Base-by-base conservation (phyloP, 192 early-diverging fungal genomes). In the Linnemannia exigua region DNA sequence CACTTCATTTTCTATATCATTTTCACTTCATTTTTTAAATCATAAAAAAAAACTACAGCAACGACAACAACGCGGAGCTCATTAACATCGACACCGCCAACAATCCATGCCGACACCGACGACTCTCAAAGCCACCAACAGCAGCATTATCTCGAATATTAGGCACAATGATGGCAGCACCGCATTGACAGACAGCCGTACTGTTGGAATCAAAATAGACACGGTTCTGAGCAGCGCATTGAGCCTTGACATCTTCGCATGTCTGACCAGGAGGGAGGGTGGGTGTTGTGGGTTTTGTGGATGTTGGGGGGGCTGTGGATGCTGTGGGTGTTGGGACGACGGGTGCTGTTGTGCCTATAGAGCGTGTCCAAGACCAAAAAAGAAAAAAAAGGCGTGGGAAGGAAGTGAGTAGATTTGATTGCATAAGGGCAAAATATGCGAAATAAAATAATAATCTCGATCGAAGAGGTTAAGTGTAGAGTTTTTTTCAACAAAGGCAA, bases 201-300 rank as follows among this genome's bases (percentile, higher is more conserved):
- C 58, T 63, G 28, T 63, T 31, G 25, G 58, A 28, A 31, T 63
- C 58, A 11, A 14, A 28, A 31, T 28, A 63, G 58, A 25, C 28
- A 12, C 25, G 28, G n/a, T 77, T 69, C 51, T 84, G 77, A 14
- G 82, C 76, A 15, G 77, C 76, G 72, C 82, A 84, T 33, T 84
- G 82, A 19, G 78, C 72, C 72, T 75, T 33, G 44, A 84, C 52
- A 38, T 84, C 82, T 5, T 61, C 37, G 16, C 82, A 84, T 15
- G 76, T 63, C 58, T 63, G 58, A 33, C 58, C 58, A 31, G 58
- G 58, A 14, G 58, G 58, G 12, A 63, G 58, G 3, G 58, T 63
- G 11, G 58, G 58, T 63, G 9, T 79, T 22, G 81, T 38, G 17
- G 81, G 70, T 0, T 48, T n/a, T 28, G 76, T 74, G 7, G 71